phyloP scores from a whole-genome alignment of 2,329 filamentous ascomycete species.

The Penicillium sp. region DNA sequence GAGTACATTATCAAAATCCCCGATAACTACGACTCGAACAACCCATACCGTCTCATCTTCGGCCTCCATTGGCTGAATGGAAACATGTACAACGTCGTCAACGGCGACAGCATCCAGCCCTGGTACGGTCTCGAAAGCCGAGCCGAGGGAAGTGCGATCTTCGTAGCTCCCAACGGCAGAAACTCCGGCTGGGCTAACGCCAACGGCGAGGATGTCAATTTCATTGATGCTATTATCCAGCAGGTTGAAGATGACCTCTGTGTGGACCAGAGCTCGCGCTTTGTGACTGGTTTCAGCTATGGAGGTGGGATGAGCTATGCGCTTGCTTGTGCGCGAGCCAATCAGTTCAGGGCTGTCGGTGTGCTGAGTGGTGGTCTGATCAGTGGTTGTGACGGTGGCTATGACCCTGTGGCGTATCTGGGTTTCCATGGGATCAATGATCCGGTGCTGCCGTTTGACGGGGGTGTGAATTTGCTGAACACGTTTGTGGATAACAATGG shows the following conservation, averaged over 20 bases:
- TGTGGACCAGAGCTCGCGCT: constrained; percentile 42
- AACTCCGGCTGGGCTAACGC: constrained; percentile 45
- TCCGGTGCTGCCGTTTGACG: too few species aligned
- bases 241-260: constrained; percentile 43
- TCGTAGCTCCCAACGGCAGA: constrained; percentile 45
- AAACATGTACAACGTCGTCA: constrained; percentile 38
- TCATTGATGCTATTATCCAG: constrained; percentile 41
- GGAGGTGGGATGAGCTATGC: too few species aligned
- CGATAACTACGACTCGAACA: constrained; percentile 39
- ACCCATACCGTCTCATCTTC: constrained; percentile 42
- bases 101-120: constrained; percentile 28
- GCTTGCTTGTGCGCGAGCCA: too few species aligned
- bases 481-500: too few species aligned
- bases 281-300: constrained; percentile 30
- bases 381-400: too few species aligned
- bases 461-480: too few species aligned
- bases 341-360: too few species aligned
- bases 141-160: constrained; percentile 41
- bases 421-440: too few species aligned
- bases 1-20: constrained; percentile 16
- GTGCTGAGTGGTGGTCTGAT: too few species aligned
- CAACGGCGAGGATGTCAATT: constrained; percentile 43
- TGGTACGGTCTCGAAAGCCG: constrained; percentile 44
- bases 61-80: constrained; percentile 43
- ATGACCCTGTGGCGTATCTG: too few species aligned